Evolutionary conservation across 1,284 basidiomycete species (phyloP).

Genomic region (Cryptococcus jaspeensis): DNA sequence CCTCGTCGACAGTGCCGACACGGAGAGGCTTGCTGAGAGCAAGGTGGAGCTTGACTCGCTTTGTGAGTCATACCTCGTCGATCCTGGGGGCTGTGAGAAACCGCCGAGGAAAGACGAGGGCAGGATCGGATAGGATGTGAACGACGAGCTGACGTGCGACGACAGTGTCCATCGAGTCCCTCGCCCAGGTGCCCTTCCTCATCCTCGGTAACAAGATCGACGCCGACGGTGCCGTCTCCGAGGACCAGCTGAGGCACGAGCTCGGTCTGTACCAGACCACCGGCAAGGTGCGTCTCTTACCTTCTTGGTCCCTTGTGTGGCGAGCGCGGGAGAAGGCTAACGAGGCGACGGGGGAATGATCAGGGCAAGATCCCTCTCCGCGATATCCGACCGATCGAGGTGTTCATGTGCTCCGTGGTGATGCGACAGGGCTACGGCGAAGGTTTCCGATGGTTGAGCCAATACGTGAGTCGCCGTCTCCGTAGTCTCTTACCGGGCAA

Average conservation of each 20-base stretch:
- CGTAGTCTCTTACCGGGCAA: neutral
- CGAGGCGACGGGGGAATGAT: too few relatives aligned
- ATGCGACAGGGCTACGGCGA: slow-evolving; percentile 99
- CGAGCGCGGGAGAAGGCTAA: neutral
- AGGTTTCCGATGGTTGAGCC: slow-evolving; percentile 97
- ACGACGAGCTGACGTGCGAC: neutral
- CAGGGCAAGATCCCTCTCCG: slow-evolving; percentile 95
- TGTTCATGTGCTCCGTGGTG: slow-evolving; percentile 99
- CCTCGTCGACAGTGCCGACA: slow-evolving; percentile 95
- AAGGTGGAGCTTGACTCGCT: slow-evolving; percentile 97
- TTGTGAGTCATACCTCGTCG: slow-evolving; percentile 41
- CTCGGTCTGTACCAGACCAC: slow-evolving; percentile 98
- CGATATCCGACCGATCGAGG: slow-evolving; percentile 97
- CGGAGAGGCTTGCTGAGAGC: slow-evolving; percentile 92
- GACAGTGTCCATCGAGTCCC: slow-evolving; percentile 72
- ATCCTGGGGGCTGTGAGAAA: neutral
- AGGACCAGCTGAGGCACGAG: slow-evolving; percentile 94
- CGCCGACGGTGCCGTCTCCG: slow-evolving; percentile 93
- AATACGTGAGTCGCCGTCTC: slow-evolving; percentile 67
- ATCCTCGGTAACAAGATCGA: slow-evolving; percentile 99
- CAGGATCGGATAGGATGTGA: neutral
- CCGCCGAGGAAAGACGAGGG: neutral
- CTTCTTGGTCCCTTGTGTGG: neutral
- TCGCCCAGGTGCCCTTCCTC: slow-evolving; percentile 95
- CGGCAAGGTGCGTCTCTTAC: slow-evolving; percentile 75